Conservation (phyloP, 2,329 filamentous ascomycete species). For the Ceratocystis alfenasii region DNA sequence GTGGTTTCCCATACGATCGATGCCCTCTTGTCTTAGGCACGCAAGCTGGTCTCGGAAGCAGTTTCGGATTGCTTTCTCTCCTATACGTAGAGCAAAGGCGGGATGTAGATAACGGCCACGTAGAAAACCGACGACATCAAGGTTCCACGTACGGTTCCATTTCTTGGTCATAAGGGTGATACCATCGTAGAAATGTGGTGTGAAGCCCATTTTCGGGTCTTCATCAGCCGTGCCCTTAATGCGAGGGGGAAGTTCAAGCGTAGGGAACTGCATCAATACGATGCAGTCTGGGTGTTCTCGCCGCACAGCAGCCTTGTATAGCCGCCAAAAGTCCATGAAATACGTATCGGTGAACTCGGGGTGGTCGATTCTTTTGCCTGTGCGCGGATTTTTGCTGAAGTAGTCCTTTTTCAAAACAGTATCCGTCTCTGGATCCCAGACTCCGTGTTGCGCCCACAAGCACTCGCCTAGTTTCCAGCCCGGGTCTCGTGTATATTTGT, state of each 20-base stretch:
- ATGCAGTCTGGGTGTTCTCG: constrained; percentile 66
- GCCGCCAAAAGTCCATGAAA: constrained; percentile 76
- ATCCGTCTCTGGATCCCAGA: constrained; percentile 79
- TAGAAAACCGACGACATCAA: constrained; percentile 85
- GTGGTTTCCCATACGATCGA: constrained; percentile 78
- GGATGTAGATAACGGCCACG: constrained; percentile 80
- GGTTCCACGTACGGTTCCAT: constrained; percentile 96
- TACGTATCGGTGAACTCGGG: constrained; percentile 82
- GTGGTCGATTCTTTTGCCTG: constrained; percentile 64
- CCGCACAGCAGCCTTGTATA: constrained; percentile 63
- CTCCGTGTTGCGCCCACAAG: constrained; percentile 89
- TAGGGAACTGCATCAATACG: constrained; percentile 82
- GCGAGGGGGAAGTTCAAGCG: constrained; percentile 77
- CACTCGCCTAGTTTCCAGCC: constrained; percentile 91
- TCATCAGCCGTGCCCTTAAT: constrained; percentile 84
- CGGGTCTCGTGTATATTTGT: constrained; percentile 79
- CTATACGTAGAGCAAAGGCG: constrained; percentile 82
- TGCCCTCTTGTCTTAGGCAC: constrained; percentile 71
- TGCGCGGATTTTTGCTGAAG: constrained; percentile 66
- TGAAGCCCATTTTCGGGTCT: constrained; percentile 79
- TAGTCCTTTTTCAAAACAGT: constrained; percentile 73
- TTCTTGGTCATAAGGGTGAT: constrained; percentile 96
- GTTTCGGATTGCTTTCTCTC: constrained; percentile 87
- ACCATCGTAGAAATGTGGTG: constrained; percentile 93
- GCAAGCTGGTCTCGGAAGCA: constrained; percentile 81